Conservation (phyloP, 2,329 filamentous ascomycete species). For the Alternaria hordeiaustralica region DNA sequence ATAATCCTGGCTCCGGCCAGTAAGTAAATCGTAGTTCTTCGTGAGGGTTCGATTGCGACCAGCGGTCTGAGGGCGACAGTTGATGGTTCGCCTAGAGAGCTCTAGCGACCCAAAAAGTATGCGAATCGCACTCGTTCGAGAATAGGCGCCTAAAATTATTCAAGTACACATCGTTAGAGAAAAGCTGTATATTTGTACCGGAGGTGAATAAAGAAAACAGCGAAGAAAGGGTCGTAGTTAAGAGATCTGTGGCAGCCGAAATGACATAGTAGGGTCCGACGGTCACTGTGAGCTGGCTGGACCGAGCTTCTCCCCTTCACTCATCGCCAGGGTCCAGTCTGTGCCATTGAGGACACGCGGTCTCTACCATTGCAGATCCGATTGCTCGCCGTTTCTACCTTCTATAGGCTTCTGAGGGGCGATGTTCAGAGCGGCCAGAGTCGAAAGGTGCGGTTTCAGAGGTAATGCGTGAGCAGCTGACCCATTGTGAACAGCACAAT, state of each 20-base stretch:
- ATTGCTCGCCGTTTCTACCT: neutral
- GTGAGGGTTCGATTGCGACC: neutral
- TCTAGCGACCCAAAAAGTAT: neutral
- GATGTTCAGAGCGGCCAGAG: neutral
- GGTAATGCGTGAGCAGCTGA: neutral
- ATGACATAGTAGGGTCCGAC: neutral
- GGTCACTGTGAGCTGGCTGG: neutral
- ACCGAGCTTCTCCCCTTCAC: conserved; percentile 6
- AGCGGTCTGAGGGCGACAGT: neutral
- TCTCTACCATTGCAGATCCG: neutral
- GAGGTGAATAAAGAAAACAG: neutral
- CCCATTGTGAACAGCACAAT: neutral
- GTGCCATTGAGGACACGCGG: neutral
- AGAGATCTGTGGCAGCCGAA: neutral
- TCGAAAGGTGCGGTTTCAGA: neutral
- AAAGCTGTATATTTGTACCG: neutral
- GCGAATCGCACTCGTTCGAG: neutral
- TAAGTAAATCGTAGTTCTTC: neutral
- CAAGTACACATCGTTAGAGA: neutral
- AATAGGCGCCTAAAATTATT: neutral
- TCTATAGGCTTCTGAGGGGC: neutral
- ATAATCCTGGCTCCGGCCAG: neutral
- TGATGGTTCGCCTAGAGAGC: neutral
- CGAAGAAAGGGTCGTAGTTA: neutral
- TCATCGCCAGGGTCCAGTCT: neutral